A percentile compares a stretch with the other conserved stretches of the same genome.
These are phyloP conservation scores for Fusarium austroafricanum DNA, from an alignment of 2,329 filamentous ascomycete genomes.

Conservation along the genomic window DNA sequence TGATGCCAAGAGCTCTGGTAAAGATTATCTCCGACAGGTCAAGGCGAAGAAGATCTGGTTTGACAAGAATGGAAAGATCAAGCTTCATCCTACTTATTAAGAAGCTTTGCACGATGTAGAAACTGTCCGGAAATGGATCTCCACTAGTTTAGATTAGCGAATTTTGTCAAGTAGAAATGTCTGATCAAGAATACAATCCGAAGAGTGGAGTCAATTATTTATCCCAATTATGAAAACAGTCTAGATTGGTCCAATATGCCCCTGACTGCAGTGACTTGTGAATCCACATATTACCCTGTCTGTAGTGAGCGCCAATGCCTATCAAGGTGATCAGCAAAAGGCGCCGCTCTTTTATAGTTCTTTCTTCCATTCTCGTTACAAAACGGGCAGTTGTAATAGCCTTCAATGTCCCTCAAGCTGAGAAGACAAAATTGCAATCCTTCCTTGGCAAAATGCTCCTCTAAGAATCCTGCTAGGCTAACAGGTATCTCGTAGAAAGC, in stretches of 20 bases:
- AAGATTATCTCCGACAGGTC: conserved; percentile 14
- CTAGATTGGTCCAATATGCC: too few relatives aligned
- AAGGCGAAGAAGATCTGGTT: conserved; percentile 31
- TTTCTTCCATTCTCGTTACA: background rate
- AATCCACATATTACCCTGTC: background rate
- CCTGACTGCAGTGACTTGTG: too few relatives aligned
- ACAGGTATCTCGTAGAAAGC: background rate
- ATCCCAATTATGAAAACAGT: too few relatives aligned
- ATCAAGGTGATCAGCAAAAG: background rate
- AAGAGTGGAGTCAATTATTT: background rate
- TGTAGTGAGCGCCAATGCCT: background rate
- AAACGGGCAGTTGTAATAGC: background rate
- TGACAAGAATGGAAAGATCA: conserved; percentile 16
- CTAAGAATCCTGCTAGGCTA: background rate
- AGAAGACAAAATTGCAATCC: background rate
- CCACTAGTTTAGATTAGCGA: background rate
- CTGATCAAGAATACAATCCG: background rate
- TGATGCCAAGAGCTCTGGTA: conserved; percentile 13
- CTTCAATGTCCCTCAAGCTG: background rate
- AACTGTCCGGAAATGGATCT: background rate
- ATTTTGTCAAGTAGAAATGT: background rate
- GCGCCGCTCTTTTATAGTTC: background rate
- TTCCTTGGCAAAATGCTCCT: background rate
- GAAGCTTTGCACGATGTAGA: background rate
- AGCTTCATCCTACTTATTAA: background rate